Percentiles rank a stretch among this genome's conserved stretches.
These are phyloP conservation scores for Lycium barbarum DNA, from an alignment of 257 asterid species.

Conservation along the genomic window DNA sequence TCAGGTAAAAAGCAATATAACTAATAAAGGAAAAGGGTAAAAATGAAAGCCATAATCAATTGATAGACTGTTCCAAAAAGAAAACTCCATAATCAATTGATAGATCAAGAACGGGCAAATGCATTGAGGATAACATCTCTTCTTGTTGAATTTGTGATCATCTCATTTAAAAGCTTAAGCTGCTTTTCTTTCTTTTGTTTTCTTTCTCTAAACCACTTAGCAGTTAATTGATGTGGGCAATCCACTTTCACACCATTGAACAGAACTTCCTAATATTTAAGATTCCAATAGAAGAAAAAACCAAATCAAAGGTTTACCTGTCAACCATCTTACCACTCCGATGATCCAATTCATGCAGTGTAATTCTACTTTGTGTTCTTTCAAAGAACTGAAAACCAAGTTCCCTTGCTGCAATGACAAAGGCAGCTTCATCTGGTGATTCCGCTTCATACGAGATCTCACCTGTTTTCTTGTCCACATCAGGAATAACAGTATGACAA, in stretches of 20 bases:
- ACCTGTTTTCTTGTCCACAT: slow-evolving; percentile 61
- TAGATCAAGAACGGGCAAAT: background rate
- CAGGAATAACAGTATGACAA: slow-evolving; percentile 98
- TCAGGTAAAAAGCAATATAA: slow-evolving; percentile 6
- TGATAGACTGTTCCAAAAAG: background rate
- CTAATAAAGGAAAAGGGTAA: background rate
- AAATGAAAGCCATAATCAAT: background rate
- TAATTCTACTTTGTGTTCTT: slow-evolving; percentile 81
- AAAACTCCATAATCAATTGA: background rate
- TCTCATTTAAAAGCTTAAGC: background rate
- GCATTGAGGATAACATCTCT: background rate
- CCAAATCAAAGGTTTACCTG: slow-evolving; percentile 53
- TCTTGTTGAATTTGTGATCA: background rate
- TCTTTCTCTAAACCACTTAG: too few species aligned
- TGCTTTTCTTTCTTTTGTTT: background rate
- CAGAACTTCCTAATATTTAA: background rate
- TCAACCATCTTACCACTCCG: slow-evolving; percentile 57
- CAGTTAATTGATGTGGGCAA: too few species aligned
- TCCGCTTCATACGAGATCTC: slow-evolving; percentile 91
- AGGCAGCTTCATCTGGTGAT: slow-evolving; percentile 98
- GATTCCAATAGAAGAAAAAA: background rate
- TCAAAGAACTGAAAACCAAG: slow-evolving; percentile 86
- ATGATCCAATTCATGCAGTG: slow-evolving; percentile 77
- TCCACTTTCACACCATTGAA: slow-evolving; percentile 4
- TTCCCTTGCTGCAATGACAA: slow-evolving; percentile 93